A percentile compares a stretch with the other conserved stretches of the same genome.
Conservation (phyloP, 768 basidiomycete genomes). For the Boletus rubescentipes region DNA sequence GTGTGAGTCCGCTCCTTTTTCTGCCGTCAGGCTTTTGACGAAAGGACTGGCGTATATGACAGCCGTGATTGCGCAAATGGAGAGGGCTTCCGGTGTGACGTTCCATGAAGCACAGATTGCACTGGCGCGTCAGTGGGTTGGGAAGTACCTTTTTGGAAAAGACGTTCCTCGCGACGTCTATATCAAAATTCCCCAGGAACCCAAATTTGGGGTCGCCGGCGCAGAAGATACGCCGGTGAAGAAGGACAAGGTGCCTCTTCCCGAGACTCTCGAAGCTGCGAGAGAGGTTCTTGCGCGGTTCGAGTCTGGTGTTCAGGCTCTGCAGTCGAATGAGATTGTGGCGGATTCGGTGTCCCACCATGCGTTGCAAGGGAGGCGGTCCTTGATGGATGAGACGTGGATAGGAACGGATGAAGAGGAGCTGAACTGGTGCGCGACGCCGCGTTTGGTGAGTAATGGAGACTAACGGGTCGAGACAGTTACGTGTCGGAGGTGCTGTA, state of each 20-base stretch:
- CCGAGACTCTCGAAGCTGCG: slow-evolving; percentile 66
- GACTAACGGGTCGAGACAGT: slow-evolving; percentile 35
- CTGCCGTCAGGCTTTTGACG: slow-evolving; percentile 24
- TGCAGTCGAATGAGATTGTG: slow-evolving; percentile 62
- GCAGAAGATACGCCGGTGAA: slow-evolving; percentile 54
- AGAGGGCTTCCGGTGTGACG: slow-evolving; percentile 69
- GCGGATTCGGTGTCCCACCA: slow-evolving; percentile 83
- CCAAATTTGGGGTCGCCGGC: slow-evolving; percentile 46
- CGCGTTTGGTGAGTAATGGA: neutral
- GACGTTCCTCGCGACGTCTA: slow-evolving; percentile 50
- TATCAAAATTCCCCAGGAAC: slow-evolving; percentile 55
- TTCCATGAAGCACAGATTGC: slow-evolving; percentile 90
- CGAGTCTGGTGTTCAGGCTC: slow-evolving; percentile 56
- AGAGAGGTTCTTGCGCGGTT: slow-evolving; percentile 66
- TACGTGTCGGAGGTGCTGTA: slow-evolving; percentile 82
- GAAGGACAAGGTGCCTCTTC: slow-evolving; percentile 66
- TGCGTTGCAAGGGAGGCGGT: slow-evolving; percentile 60
- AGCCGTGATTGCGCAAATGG: slow-evolving; percentile 66
- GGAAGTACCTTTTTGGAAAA: slow-evolving; percentile 39
- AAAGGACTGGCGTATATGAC: neutral
- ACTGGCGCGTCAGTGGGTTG: slow-evolving; percentile 73
- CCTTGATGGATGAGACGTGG: slow-evolving; percentile 79
- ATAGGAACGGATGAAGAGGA: slow-evolving; percentile 82
- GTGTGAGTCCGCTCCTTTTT: slow-evolving; percentile 37
- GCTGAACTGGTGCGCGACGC: slow-evolving; percentile 60